phyloP scores from a whole-genome alignment of 1,284 basidiomycete species.

The Sporisorium iseilematis-ciliati region DNA sequence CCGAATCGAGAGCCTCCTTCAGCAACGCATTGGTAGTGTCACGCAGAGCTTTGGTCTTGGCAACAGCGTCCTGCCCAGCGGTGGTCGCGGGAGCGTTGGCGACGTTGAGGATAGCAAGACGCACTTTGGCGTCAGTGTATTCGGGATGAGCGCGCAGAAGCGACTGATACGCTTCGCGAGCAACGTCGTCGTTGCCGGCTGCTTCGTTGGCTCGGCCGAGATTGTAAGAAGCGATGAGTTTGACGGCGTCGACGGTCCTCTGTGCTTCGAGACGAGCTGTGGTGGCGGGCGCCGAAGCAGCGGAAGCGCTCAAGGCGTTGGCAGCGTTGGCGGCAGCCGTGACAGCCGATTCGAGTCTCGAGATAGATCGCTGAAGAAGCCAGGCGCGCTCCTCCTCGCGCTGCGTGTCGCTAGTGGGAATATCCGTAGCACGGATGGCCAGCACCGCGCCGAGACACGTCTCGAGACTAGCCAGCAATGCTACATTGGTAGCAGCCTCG shows the following conservation, averaged over 20 bases:
- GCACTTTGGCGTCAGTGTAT: slow-evolving; percentile 67
- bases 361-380: slow-evolving; percentile 51
- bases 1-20: slow-evolving; percentile 64
- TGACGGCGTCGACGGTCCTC: slow-evolving; percentile 51
- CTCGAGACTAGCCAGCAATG: slow-evolving; percentile 49
- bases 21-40: slow-evolving; percentile 57
- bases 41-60: slow-evolving; percentile 43
- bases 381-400: slow-evolving; percentile 36
- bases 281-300: slow-evolving; percentile 33
- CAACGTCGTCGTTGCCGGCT: slow-evolving; percentile 50
- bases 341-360: slow-evolving; percentile 51
- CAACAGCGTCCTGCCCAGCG: slow-evolving; percentile 22
- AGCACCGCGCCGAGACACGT: slow-evolving; percentile 59
- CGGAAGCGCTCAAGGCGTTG: slow-evolving; percentile 29
- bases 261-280: slow-evolving; percentile 39
- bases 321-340: slow-evolving; percentile 32
- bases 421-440: slow-evolving; percentile 49
- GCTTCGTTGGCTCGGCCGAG: slow-evolving; percentile 64
- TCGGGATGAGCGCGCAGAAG: slow-evolving; percentile 66
- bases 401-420: slow-evolving; percentile 37
- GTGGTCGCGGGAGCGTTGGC: slow-evolving; percentile 29
- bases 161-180: slow-evolving; percentile 61
- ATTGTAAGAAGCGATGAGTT: slow-evolving; percentile 65
- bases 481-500: slow-evolving; percentile 28
- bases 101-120: slow-evolving; percentile 63